Base-by-base conservation (phyloP, 768 basidiomycete species). In the Chalciporus sphaerocephalus region DNA sequence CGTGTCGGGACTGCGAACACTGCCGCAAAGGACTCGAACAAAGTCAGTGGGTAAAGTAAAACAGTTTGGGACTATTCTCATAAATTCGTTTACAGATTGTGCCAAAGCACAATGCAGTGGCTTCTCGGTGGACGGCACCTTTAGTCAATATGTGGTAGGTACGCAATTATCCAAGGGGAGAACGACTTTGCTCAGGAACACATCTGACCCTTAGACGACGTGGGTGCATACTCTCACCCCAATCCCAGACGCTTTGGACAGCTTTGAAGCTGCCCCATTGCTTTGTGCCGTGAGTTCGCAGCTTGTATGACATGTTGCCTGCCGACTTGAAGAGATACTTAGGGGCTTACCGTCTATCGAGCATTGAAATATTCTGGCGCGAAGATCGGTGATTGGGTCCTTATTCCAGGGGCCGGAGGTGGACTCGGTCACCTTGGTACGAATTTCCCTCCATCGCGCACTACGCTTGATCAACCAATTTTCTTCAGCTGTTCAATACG, bases 291-390 rank as follows among this genome's bases (percentile, higher is more conserved):
- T n/a, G n/a, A n/a, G n/a, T n/a, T n/a, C n/a, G n/a, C n/a, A n/a
- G n/a, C n/a, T n/a, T n/a, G n/a, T n/a, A n/a, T n/a, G n/a, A n/a
- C n/a, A n/a, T n/a, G n/a, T n/a, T n/a, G n/a, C n/a, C n/a, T n/a
- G n/a, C n/a, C n/a, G n/a, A n/a, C n/a, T n/a, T n/a, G n/a, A n/a
- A n/a, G n/a, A n/a, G n/a, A n/a, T n/a, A n/a, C n/a, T n/a, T n/a
- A n/a, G n/a, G 88, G 87, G 36, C 71, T 94, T 16, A 93, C 92
- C 3, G 87, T 88, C 1, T 94, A 91, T 60, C 84, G 87, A 47
- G 92, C 89, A 0, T 69, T 94, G 54, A 93, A 92, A 64, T 74
- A 85, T 61, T 76, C 79, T 41, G 69, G 77, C 42, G 74, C 80
- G 6, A 71, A 66, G 22, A 75, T 81, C 8, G 86, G 89, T 23